Conservation (phyloP, 2,329 filamentous ascomycete species). For the Cyclaneusma minus region DNA sequence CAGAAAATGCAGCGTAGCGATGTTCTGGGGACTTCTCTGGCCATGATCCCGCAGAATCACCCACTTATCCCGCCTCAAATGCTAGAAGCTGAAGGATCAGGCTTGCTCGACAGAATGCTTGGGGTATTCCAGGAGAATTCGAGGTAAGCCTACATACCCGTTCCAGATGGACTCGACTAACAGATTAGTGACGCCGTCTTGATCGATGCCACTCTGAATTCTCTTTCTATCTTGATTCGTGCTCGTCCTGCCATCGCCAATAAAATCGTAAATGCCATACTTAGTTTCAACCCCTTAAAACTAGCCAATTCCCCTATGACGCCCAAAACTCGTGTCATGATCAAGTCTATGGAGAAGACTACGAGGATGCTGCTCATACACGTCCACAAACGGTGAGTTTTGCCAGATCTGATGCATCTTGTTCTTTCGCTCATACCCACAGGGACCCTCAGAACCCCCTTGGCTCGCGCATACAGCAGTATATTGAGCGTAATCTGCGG, state of each 20-base stretch:
- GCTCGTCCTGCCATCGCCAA: slow-evolving; percentile 66
- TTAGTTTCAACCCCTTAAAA: slow-evolving; percentile 86
- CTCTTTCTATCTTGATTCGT: slow-evolving; percentile 68
- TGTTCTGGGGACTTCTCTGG: slow-evolving; percentile 70
- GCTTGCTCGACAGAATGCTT: slow-evolving; percentile 77
- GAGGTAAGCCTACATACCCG: slow-evolving; percentile 39
- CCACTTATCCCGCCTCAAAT: slow-evolving; percentile 62
- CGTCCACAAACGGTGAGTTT: slow-evolving; percentile 55
- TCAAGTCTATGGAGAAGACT: slow-evolving; percentile 92
- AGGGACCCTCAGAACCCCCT: slow-evolving; percentile 72
- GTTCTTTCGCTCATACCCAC: slow-evolving; percentile 10
- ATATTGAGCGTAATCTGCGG: slow-evolving; percentile 70
- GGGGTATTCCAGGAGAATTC: slow-evolving; percentile 72
- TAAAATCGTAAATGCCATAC: slow-evolving; percentile 70
- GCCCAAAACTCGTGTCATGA: slow-evolving; percentile 62
- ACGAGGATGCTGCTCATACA: slow-evolving; percentile 72
- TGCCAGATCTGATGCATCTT: not conserved
- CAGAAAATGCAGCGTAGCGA: slow-evolving; percentile 42
- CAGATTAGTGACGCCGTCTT: slow-evolving; percentile 62
- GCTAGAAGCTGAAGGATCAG: slow-evolving; percentile 85
- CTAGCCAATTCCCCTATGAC: slow-evolving; percentile 65
- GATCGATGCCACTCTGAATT: slow-evolving; percentile 84
- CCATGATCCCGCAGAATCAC: slow-evolving; percentile 73
- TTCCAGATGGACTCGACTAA: slow-evolving; percentile 4
- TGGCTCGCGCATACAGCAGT: slow-evolving; percentile 66